Evolutionary conservation across 495 filamentous ascomycete species (phyloP), one percentile per base, ranked within the genome.

Genomic region (Penicillium atrosanguineum): DNA sequence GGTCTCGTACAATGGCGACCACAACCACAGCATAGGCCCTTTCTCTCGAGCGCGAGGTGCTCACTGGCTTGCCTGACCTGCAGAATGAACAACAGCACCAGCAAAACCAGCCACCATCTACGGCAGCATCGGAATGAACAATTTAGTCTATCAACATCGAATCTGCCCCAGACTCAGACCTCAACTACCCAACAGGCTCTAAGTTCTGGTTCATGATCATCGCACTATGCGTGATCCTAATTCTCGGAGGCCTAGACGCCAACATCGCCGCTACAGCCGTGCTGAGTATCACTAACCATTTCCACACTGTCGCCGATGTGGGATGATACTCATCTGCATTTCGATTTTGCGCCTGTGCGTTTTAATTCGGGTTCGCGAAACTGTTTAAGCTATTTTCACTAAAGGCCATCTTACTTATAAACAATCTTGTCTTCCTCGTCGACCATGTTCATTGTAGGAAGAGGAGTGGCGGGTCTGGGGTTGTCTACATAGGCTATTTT

Each of bases 301-400:
- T 69, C 46, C 46, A 66, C 19, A 56, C 63, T 16, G 37, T 69
- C 18, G 54, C 54, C 1, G 61, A 67, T 18, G 63, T 67, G 3
- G 65, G 61, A 19, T 69, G 65, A 63, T 69, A 71, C 41, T 64
- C 56, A 8, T 61, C 63, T 21, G 56, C 45, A 28, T 68, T 60
- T 47, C 57, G 51, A 39, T 31, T 65, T 4, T 59, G 46, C 54
- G 59, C 50, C 36, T 73, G 68, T 34, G 57, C 59, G n/a, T 71
- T 70, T 43, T 65, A 69, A 43, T 64, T 70, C 28, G 46, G 52
- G 37, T 72, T 69, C 29, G 69, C 54, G 12, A 68, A 70, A 34
- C 31, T 67, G 21, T 72, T 64, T 46, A 58, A 60, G 20, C 43
- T 51, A 20, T 72, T 64, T 56, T 57, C 63, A 0, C 51, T 64